phyloP scores from a whole-genome alignment of 805 yeast species.

The Kodamaea fukazawae region DNA sequence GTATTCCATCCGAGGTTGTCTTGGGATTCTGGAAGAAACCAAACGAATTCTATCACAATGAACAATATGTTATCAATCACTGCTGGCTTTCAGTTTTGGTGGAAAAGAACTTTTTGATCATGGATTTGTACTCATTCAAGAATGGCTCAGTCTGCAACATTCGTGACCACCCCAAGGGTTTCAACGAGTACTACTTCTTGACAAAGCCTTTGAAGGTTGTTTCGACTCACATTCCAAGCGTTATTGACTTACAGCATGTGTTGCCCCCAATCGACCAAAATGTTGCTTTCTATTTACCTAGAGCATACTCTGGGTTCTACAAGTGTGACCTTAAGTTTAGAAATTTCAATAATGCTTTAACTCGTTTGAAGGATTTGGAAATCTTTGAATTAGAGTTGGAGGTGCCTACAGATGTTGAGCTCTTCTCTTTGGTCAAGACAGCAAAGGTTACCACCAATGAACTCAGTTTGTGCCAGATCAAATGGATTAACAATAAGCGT shows the following conservation, averaged over 20 bases:
- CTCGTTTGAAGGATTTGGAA: constrained; percentile 72
- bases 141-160: constrained; percentile 31
- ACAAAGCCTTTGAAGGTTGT: constrained; percentile 72
- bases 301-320: constrained; percentile 81
- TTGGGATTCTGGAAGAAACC: constrained; percentile 84
- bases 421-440: constrained; percentile 57
- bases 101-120: constrained; percentile 73
- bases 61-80: constrained; percentile 65
- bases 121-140: constrained; percentile 54
- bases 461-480: constrained; percentile 72
- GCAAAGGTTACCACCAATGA: constrained; percentile 47
- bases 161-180: constrained; percentile 16
- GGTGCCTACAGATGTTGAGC: constrained; percentile 68
- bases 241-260: constrained; percentile 78
- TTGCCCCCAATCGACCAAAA: constrained; percentile 79
- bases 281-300: constrained; percentile 77
- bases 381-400: constrained; percentile 73
- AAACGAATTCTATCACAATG: constrained; percentile 51
- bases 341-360: constrained; percentile 73
- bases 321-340: constrained; percentile 52
- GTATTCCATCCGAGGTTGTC: constrained; percentile 72
- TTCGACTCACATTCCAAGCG: constrained; percentile 83
- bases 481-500: constrained; percentile 61
- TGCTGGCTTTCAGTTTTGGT: constrained; percentile 82
- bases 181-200: constrained; percentile 68